A percentile compares a stretch with the other conserved stretches of the same genome.
These are phyloP conservation scores for Bothriochloa decipiens DNA, from an alignment of 176 grass and related monocot genomes.

Conservation along the genomic window DNA sequence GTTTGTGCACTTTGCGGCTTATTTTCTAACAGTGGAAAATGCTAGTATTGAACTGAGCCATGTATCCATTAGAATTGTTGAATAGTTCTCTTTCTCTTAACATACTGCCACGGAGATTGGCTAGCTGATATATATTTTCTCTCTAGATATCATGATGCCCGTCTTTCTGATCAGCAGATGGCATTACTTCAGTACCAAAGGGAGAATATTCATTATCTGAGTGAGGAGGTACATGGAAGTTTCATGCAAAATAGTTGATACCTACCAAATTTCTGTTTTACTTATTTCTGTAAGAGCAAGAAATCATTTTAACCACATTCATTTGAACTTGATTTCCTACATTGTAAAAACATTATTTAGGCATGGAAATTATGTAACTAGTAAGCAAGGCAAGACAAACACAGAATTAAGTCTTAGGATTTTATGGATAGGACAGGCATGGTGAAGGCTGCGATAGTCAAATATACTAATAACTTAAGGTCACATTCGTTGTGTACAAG, in stretches of 20 bases:
- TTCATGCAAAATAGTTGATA: conserved; percentile 34
- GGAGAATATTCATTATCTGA: conserved; percentile 99
- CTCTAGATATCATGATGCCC: conserved; percentile 80
- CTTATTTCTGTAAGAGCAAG: conserved; percentile 6
- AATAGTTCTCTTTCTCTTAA: conserved; percentile 10
- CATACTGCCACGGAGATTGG: background rate
- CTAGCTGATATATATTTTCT: background rate
- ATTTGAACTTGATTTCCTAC: background rate
- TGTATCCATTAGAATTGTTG: conserved; percentile 23
- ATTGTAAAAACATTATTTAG: background rate
- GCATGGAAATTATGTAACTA: background rate
- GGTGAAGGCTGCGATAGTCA: conserved; percentile 1
- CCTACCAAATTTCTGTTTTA: background rate
- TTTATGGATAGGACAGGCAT: conserved; percentile 14
- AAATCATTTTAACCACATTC: background rate
- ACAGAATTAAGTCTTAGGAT: conserved; percentile 10
- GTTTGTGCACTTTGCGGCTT: conserved; percentile 11
- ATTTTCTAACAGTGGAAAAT: conserved; percentile 9
- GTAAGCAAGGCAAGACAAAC: background rate
- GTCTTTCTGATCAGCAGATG: conserved; percentile 98
- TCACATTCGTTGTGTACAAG: background rate
- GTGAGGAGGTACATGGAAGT: conserved; percentile 77
- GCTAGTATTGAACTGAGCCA: background rate
- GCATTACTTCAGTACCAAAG: conserved; percentile 93
- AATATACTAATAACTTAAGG: conserved; percentile 20